Evolutionary conservation across 2,329 filamentous ascomycete genomes (phyloP).

Genomic region (Talaromyces amestolkiae): DNA sequence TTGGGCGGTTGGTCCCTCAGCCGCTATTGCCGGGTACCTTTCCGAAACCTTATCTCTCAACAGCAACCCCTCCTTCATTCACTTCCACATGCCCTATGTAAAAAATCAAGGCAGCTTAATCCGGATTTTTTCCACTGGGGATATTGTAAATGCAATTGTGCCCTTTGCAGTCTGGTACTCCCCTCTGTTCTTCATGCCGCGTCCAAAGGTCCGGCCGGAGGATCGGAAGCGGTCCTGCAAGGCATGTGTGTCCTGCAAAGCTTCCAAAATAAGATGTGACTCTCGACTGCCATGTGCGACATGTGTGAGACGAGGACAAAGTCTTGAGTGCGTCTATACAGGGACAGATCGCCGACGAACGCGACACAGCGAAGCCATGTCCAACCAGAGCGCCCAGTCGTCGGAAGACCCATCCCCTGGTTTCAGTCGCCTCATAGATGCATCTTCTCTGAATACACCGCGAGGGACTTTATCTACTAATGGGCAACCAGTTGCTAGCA

Average conservation of each 20-base stretch:
- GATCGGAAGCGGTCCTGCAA: not conserved
- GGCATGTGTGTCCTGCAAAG: not conserved
- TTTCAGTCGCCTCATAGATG: not conserved
- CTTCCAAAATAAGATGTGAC: not conserved
- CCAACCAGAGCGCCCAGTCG: not conserved
- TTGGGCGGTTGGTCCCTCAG: not conserved
- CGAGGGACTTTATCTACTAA: no score
- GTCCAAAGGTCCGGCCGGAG: not conserved
- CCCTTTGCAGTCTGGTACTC: not conserved
- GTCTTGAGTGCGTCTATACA: not conserved
- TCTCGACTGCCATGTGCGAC: not conserved
- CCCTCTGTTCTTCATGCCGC: not conserved
- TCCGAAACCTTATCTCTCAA: not conserved
- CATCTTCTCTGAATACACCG: not conserved
- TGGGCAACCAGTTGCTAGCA: not conserved
- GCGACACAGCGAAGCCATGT: not conserved
- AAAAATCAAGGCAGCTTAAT: not conserved
- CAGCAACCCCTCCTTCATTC: not conserved
- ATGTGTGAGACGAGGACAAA: not conserved
- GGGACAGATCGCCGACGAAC: not conserved
- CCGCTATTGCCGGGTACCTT: not conserved
- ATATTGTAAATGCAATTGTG: not conserved
- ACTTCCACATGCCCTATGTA: not conserved
- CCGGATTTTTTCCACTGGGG: not conserved
- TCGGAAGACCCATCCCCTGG: not conserved